phyloP scores from a whole-genome alignment of 768 basidiomycete species.

The Tricholoma hemisulphureum region DNA sequence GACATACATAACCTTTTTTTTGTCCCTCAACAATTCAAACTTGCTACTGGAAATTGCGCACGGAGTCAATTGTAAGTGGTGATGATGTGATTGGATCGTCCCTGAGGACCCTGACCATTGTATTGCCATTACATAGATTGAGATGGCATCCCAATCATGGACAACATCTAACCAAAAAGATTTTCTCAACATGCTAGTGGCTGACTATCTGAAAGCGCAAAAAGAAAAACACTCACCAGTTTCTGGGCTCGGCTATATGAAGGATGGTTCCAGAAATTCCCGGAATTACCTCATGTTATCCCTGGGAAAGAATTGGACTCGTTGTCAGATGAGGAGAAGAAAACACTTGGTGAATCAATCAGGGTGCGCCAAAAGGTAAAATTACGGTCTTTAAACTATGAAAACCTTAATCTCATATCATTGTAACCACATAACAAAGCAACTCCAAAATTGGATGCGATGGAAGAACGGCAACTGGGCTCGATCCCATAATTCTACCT shows the following conservation, averaged over 20 bases:
- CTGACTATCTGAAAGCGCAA: background rate
- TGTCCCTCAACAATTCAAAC: too few relatives aligned
- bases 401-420: background rate
- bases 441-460: background rate
- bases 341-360: background rate
- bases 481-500: background rate
- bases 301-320: background rate
- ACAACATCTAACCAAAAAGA: conserved; percentile 15
- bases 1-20: background rate
- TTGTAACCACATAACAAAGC: background rate
- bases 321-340: background rate
- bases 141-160: conserved; percentile 11
- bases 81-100: background rate
- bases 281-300: background rate
- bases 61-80: background rate
- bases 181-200: conserved; percentile 3
- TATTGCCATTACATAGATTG: background rate
- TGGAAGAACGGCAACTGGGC: background rate
- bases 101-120: background rate
- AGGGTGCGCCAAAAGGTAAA: background rate
- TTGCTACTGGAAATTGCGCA: background rate
- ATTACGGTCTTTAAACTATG: background rate
- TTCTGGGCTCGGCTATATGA: too few relatives aligned
- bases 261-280: too few relatives aligned
- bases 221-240: background rate